phyloP scores from a whole-genome alignment of 2,329 filamentous ascomycete genomes.

The Teratosphaeria nubilosa region DNA sequence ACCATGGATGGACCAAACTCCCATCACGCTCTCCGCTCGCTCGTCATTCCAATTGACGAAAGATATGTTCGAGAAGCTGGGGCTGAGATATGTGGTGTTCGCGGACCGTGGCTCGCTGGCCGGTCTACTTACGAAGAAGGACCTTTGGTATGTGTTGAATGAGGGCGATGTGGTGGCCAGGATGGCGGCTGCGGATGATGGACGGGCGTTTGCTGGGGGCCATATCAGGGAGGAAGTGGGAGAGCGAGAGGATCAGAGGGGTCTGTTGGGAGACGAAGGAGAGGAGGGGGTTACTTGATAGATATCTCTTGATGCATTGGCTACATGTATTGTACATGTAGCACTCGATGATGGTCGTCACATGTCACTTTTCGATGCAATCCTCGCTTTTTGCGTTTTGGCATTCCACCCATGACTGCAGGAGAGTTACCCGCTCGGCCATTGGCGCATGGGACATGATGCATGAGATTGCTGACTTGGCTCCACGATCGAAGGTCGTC shows the following conservation, averaged over 20 bases:
- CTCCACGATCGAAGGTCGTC: too few species aligned
- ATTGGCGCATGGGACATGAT: too few species aligned
- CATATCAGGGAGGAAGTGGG: constrained; percentile 27
- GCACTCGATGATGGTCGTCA: too few species aligned
- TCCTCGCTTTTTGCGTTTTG: too few species aligned
- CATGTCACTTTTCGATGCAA: too few species aligned
- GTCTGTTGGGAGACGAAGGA: constrained; percentile 21
- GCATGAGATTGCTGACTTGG: too few species aligned
- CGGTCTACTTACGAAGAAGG: constrained; percentile 91
- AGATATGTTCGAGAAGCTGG: constrained; percentile 88
- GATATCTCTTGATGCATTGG: not conserved
- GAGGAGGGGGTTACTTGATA: not conserved
- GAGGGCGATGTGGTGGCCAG: constrained; percentile 46
- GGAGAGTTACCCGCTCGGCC: too few species aligned
- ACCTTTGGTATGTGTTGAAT: constrained; percentile 88
- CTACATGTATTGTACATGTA: too few species aligned
- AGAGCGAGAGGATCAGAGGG: constrained; percentile 30
- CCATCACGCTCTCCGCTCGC: constrained; percentile 73
- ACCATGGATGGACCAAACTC: constrained; percentile 98
- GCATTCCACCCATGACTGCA: too few species aligned
- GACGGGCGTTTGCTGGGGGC: constrained; percentile 21
- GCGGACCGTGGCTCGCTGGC: constrained; percentile 70
- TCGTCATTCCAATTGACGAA: constrained; percentile 75
- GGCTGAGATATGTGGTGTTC: constrained; percentile 82
- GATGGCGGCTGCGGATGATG: constrained; percentile 1